Evolutionary conservation across 768 basidiomycete genomes (phyloP).

Genomic region (Rickenella mellea): DNA sequence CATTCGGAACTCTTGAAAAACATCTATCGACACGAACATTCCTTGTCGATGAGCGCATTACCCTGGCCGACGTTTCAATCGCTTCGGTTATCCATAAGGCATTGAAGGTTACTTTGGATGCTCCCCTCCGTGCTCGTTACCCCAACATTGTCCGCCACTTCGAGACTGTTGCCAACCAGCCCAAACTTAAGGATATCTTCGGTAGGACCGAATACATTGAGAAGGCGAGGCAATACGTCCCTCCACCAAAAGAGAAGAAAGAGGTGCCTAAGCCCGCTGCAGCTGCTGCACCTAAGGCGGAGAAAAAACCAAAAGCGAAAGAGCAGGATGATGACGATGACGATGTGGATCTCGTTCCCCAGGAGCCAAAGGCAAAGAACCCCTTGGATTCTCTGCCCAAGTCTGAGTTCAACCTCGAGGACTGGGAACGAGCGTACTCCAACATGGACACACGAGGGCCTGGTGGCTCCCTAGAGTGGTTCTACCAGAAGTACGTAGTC

Average conservation of each 20-base stretch:
- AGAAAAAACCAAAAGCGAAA: constrained; percentile 38
- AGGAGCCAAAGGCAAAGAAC: constrained; percentile 89
- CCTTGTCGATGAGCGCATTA: constrained; percentile 90
- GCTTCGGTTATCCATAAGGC: constrained; percentile 50
- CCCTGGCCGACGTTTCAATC: constrained; percentile 77
- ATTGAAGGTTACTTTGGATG: constrained; percentile 55
- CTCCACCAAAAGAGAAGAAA: constrained; percentile 46
- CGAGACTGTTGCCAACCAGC: constrained; percentile 84
- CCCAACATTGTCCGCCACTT: constrained; percentile 76
- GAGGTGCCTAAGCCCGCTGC: constrained; percentile 21
- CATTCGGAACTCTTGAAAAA: constrained; percentile 59
- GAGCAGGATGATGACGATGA: constrained; percentile 69
- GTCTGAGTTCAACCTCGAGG: constrained; percentile 80
- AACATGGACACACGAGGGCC: constrained; percentile 90
- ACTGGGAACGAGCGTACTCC: constrained; percentile 97
- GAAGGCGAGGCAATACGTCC: constrained; percentile 58
- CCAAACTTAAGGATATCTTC: constrained; percentile 58
- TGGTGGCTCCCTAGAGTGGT: constrained; percentile 86
- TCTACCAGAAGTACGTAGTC: constrained; percentile 84
- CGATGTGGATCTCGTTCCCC: constrained; percentile 56
- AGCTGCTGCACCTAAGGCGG: constrained; percentile 36
- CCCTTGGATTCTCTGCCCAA: constrained; percentile 89
- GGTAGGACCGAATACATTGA: constrained; percentile 53
- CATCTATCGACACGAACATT: constrained; percentile 76
- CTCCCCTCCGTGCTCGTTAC: constrained; percentile 50